Evolutionary conservation across 2,329 filamentous ascomycete genomes (phyloP), one percentile per base, ranked within the genome.

Genomic region (Biscogniauxia sp.): DNA sequence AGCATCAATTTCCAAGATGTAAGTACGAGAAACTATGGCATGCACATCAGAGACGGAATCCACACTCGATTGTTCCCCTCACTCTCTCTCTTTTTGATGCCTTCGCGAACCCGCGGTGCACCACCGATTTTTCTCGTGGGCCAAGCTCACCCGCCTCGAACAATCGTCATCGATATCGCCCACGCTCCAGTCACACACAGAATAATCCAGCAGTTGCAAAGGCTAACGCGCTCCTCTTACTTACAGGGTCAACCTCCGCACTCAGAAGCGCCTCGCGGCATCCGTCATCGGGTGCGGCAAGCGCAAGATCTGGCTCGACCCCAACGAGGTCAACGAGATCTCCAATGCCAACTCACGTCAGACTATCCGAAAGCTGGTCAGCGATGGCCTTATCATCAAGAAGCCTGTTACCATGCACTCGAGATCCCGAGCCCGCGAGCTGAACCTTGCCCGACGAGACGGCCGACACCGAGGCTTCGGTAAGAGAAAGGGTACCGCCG

Each of bases 241-340:
- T 70, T 73, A 74, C 80, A 99, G 95, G 95, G 93, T 97, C 91
- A 98, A 98, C 82, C 91, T 99, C 84, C 90, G 90, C 83, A 98
- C 95, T 82, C 96, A 99, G 89, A 99, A 99, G 91, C 94, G 96
- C 86, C 93, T 99, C 78, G 95, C 95, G 82, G 92, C 95, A 79
- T 91, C 94, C 83, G 95, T 99, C 82, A 92, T 97, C 82, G 93
- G 93, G 88, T 96, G 92, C 86, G 95, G 95, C 81, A 90, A 99
- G 91, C 92, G 94, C 89, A 99, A 99, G 92, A 96, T 99, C 85
- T 99, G 95, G 95, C 93, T 99, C 80, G 95, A 99, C 84, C 95
- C 95, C 82, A 98, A 96, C 82, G 95, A 99, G 87, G 88, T 93
- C 84, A 95, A 84, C 87, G 95, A 99, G 85, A 99, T 99, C 86